Conservation (phyloP, 495 filamentous ascomycete genomes). For the Amniculicola lignicola region DNA sequence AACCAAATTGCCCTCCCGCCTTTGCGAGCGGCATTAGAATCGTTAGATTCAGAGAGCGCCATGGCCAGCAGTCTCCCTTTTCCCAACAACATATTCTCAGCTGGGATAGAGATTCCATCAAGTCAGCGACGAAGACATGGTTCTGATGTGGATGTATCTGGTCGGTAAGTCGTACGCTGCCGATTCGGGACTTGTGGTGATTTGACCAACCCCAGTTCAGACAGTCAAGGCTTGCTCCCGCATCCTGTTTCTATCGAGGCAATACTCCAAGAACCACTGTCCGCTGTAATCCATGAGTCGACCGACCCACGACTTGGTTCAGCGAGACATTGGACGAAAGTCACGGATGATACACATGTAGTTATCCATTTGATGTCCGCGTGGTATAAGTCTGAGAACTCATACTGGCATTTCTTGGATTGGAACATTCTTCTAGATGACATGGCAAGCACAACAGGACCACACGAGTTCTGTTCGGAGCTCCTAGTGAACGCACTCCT, state of each 20-base stretch:
- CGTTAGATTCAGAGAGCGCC: conserved; percentile 4
- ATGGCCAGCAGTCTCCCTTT: neutral
- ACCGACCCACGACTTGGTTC: conserved; percentile 5
- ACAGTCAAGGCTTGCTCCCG: neutral
- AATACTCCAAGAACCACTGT: neutral
- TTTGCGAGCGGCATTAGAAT: conserved; percentile 16
- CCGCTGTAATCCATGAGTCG: neutral
- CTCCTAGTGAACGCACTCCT: conserved; percentile 25
- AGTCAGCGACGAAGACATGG: conserved; percentile 18
- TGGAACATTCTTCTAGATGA: conserved; percentile 27
- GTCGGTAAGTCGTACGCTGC: conserved; percentile 6
- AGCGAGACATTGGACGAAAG: conserved; percentile 13
- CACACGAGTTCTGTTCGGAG: conserved; percentile 17
- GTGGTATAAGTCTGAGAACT: conserved; percentile 20
- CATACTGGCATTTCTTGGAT: conserved; percentile 24
- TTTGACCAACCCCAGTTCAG: conserved; percentile 21
- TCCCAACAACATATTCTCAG: neutral
- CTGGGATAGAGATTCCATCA: neutral
- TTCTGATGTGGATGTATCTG: conserved; percentile 20
- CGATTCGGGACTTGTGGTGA: neutral
- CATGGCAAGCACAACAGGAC: neutral
- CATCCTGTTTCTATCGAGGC: conserved; percentile 6
- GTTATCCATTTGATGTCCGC: conserved; percentile 3
- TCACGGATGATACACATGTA: conserved; percentile 9
- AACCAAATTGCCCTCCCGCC: conserved; percentile 11